Evolutionary conservation across 2,329 filamentous ascomycete genomes (phyloP).

Genomic region (Pestalotiopsis sp.): DNA sequence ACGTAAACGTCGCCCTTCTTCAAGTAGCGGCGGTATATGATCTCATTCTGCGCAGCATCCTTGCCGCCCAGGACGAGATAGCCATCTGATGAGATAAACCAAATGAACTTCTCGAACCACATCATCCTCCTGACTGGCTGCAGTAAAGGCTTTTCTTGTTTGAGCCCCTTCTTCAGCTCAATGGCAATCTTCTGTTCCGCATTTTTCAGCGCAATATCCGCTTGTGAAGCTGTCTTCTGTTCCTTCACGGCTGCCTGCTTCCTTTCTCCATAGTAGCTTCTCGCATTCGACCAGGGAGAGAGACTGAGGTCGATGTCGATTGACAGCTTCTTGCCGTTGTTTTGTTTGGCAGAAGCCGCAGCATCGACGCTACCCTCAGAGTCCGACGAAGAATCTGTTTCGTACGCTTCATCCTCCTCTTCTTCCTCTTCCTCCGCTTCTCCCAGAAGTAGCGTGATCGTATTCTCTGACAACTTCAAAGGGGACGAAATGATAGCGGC

Average conservation of each 20-base stretch:
- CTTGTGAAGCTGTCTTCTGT: conserved; percentile 81
- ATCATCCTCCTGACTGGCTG: conserved; percentile 80
- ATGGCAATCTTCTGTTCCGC: conserved; percentile 86
- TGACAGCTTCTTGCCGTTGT: conserved; percentile 57
- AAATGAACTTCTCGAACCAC: conserved; percentile 98
- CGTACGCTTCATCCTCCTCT: conserved; percentile 59
- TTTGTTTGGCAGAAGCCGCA: conserved; percentile 34
- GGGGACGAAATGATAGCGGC: conserved; percentile 86
- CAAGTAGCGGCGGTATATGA: conserved; percentile 84
- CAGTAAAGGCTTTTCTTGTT: conserved; percentile 87
- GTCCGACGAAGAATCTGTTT: conserved; percentile 63
- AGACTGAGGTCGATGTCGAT: conserved; percentile 85
- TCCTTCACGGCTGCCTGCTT: conserved; percentile 83
- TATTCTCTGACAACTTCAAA: conserved; percentile 87
- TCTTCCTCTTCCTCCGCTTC: conserved; percentile 68
- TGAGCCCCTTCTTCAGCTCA: conserved; percentile 83
- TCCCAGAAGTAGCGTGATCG: conserved; percentile 75
- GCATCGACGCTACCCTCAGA: conserved; percentile 56
- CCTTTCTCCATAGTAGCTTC: conserved; percentile 90
- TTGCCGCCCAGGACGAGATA: conserved; percentile 90
- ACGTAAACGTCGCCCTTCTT: conserved; percentile 90
- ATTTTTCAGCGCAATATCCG: conserved; percentile 80
- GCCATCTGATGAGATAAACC: conserved; percentile 94
- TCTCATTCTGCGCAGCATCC: conserved; percentile 87
- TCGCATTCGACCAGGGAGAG: conserved; percentile 86